phyloP scores from a whole-genome alignment of 106 monocot species.

The Dendrobium chrysotoxum region DNA sequence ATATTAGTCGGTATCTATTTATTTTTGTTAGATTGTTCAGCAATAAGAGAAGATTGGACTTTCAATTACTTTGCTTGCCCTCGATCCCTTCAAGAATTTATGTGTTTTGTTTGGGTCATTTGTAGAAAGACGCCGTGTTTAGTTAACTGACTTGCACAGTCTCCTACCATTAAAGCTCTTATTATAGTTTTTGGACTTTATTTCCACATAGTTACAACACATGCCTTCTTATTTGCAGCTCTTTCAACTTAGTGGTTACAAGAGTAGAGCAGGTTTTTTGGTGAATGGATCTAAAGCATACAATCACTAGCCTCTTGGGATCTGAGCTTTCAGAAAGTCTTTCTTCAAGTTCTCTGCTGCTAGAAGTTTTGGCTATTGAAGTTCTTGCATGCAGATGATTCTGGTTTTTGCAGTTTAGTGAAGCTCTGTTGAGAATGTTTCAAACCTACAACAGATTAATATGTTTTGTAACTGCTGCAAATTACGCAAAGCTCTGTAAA shows the following conservation, averaged over 20 bases:
- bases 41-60: neutral
- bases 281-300: constrained; percentile 21
- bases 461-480: constrained; percentile 8
- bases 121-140: neutral
- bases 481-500: constrained; percentile 17
- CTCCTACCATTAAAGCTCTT: neutral
- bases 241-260: constrained; percentile 4
- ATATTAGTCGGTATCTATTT: too few relatives aligned
- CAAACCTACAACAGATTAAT: constrained; percentile 21
- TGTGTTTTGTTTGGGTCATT: neutral
- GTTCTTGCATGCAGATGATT: constrained; percentile 24
- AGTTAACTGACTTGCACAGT: neutral
- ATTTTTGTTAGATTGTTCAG: neutral
- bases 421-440: constrained; percentile 30
- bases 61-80: neutral
- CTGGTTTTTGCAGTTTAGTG: constrained; percentile 15
- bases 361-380: constrained; percentile 1
- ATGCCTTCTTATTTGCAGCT: constrained; percentile 11
- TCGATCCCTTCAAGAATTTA: neutral
- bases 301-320: neutral
- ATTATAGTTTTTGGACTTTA: neutral
- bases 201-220: neutral
- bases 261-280: neutral
- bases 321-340: neutral
- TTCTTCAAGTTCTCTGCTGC: neutral